Conservation (phyloP, 2,329 filamentous ascomycete genomes). For the Corinectria fuckeliana region DNA sequence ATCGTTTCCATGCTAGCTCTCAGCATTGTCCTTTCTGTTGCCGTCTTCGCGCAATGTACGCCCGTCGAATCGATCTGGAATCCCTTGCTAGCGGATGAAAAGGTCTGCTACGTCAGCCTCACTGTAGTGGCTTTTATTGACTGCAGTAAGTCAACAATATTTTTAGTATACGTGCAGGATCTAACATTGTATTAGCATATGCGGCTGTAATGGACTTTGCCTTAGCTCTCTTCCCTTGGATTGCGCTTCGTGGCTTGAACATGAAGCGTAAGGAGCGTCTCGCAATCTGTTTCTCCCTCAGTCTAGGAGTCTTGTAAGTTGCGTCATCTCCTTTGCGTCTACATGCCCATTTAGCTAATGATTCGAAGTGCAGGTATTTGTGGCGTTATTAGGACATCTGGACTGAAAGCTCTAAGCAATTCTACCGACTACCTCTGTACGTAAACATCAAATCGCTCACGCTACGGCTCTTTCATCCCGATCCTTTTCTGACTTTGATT, state of each 20-base stretch:
- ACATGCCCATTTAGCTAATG: not conserved
- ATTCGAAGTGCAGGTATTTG: constrained; percentile 12
- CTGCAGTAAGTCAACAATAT: constrained; percentile 1
- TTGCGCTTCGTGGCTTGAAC: constrained; percentile 17
- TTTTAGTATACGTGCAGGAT: accelerated
- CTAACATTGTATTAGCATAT: constrained; percentile 5
- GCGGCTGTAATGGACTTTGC: constrained; percentile 19
- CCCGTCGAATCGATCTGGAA: constrained; percentile 20
- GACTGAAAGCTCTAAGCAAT: constrained; percentile 15
- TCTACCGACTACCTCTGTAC: constrained; percentile 18
- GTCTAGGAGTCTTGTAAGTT: constrained; percentile 20
- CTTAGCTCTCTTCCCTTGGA: constrained; percentile 17
- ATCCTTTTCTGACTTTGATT: not conserved
- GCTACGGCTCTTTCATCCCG: too few species aligned
- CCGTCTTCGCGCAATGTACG: constrained; percentile 20
- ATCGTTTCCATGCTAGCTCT: constrained; percentile 17
- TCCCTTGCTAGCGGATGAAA: constrained; percentile 3
- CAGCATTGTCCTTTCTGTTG: constrained; percentile 8
- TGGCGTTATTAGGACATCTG: constrained; percentile 15
- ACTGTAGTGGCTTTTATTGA: constrained; percentile 18
- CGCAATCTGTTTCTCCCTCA: constrained; percentile 17
- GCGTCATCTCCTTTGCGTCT: accelerated
- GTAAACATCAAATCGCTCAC: not conserved
- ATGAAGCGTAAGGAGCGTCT: constrained; percentile 24
- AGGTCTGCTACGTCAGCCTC: constrained; percentile 13